Evolutionary conservation across 176 grass and related monocot genomes (phyloP).

Genomic region (Aegilops umbellulata): DNA sequence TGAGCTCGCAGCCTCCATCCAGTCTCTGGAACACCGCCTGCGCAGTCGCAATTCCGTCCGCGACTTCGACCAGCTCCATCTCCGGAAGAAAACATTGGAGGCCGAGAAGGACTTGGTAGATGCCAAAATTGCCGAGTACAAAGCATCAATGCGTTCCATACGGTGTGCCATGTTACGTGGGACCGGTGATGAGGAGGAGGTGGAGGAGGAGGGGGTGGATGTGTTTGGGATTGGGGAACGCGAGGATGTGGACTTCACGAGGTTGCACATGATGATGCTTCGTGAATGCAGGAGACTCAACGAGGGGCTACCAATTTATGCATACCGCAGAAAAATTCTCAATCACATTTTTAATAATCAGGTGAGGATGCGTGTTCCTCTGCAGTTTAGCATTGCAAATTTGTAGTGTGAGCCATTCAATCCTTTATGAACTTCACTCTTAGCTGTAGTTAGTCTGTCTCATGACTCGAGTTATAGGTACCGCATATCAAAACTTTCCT

Average conservation of each 20-base stretch:
- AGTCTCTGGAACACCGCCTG: conserved; percentile 16
- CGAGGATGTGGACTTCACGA: conserved; percentile 49
- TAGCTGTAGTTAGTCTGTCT: not conserved
- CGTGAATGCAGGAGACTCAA: conserved; percentile 82
- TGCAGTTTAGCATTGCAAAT: conserved; percentile 5
- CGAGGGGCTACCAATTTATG: conserved; percentile 80
- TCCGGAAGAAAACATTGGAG: conserved; percentile 40
- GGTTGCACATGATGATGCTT: conserved; percentile 50
- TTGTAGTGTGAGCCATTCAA: not conserved
- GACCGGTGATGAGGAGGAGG: not conserved
- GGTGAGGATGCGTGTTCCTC: conserved; percentile 42
- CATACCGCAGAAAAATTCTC: conserved; percentile 53
- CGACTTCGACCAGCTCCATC: conserved; percentile 33
- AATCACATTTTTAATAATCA: conserved; percentile 58
- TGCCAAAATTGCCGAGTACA: conserved; percentile 50
- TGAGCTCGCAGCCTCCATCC: conserved; percentile 31
- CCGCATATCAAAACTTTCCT: not conserved
- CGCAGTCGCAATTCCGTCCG: not conserved
- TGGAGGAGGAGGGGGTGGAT: conserved; percentile 24
- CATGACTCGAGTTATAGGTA: not conserved
- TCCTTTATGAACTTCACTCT: not conserved
- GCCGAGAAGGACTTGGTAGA: conserved; percentile 48
- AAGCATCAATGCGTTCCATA: conserved; percentile 50
- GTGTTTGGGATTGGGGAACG: conserved; percentile 38
- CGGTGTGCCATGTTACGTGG: conserved; percentile 17